phyloP scores from a whole-genome alignment of 1,284 basidiomycete species.

The Heliocybe sulcata region DNA sequence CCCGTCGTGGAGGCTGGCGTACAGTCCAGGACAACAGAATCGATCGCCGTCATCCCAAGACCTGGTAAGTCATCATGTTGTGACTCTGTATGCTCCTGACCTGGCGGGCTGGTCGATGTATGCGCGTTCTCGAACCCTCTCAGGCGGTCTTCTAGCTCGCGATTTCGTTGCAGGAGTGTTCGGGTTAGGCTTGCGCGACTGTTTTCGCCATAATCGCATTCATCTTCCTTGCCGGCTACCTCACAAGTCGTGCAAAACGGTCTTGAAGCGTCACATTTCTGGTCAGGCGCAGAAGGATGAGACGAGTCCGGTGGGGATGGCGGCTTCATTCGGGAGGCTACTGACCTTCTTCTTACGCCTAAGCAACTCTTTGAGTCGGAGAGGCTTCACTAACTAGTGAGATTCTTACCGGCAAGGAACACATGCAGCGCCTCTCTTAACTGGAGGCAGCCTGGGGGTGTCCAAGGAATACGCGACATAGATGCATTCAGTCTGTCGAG shows the following conservation, averaged over 20 bases:
- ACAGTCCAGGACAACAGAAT: too few relatives aligned
- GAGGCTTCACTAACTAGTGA: too few relatives aligned
- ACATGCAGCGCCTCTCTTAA: slow-evolving; percentile 22
- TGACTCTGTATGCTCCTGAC: background rate
- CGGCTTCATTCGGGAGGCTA: background rate
- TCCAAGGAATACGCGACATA: slow-evolving; percentile 11
- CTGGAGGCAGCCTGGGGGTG: slow-evolving; percentile 14
- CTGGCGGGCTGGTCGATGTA: background rate
- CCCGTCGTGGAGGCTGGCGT: too few relatives aligned
- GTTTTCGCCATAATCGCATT: slow-evolving; percentile 20
- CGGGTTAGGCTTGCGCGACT: slow-evolving; percentile 14
- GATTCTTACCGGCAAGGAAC: slow-evolving; percentile 16
- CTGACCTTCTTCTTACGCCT: slow-evolving; percentile 22
- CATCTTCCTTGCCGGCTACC: slow-evolving; percentile 18
- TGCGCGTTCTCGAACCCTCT: slow-evolving; percentile 11
- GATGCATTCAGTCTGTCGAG: slow-evolving; percentile 16
- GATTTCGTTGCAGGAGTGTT: slow-evolving; percentile 14
- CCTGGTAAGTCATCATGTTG: background rate
- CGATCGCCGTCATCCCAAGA: background rate
- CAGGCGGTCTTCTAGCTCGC: slow-evolving; percentile 16
- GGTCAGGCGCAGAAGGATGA: background rate
- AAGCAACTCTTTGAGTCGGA: background rate
- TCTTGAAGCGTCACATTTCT: slow-evolving; percentile 22
- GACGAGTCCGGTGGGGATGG: background rate
- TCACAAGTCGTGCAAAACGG: slow-evolving; percentile 20